Evolutionary conservation across 1,139 yeast genomes (phyloP), one percentile per base, ranked within the genome.

Genomic region (Suhomyces kunorum): DNA sequence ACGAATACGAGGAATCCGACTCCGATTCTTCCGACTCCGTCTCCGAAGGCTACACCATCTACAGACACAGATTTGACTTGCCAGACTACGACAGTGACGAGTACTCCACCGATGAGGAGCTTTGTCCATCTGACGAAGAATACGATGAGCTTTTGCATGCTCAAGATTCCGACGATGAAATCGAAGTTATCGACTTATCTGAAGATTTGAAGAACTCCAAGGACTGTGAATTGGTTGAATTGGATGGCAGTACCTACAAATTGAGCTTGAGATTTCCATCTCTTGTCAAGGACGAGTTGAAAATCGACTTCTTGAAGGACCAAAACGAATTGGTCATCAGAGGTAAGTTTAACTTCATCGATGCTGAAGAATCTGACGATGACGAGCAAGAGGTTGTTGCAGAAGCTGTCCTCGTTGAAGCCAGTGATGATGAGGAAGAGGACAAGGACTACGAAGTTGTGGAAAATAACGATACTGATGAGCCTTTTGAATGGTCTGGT

Each of bases 181-280:
- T 60, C 42, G 64, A 61, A 38, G 55, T 71, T 23, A 66, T 71
- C 46, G 77, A 72, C 51, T 66, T 71, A 53, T 57, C 71, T 34
- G 64, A 63, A 39, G 78, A 72, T 52, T 66, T 72, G 50, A 67
- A 62, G 44, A 59, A 69, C 53, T 67, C 74, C 39, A 71, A 69
- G 48, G 78, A 72, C 53, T 71, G 74, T 53, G 76, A 71, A 54
- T 63, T 72, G 50, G 55, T 61, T 31, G 68, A 71, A 48, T 51
- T 66, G 20, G 69, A 70, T 44, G 72, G 68, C 32, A 58, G 65
- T 44, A 65, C 66, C 16, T 73, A 71, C 56, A 68, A 68, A 50
- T 65, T 72, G 51, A 63, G 58, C 46, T 59, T 72, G 44, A 65
- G 77, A 54, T 68, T 72, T 41, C 77, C 77, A 24, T 66, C 76